phyloP scores from a whole-genome alignment of 306 rosid genomes.

The Geum urbanum region DNA sequence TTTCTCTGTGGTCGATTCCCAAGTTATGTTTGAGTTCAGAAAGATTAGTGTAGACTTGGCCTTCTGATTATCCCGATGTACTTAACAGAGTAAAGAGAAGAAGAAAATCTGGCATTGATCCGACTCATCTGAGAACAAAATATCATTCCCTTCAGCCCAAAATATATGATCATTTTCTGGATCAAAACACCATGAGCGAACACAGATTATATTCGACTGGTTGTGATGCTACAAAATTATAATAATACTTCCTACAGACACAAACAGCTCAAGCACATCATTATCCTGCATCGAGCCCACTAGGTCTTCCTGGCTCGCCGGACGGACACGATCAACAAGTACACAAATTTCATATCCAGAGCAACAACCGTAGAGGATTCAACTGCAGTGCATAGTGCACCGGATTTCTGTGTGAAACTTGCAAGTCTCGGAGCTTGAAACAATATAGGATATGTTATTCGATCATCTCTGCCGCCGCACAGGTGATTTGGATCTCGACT shows the following conservation, averaged over 20 bases:
- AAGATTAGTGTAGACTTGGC: too few relatives aligned
- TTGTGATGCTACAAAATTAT: slow-evolving; percentile 1
- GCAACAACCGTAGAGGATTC: neutral
- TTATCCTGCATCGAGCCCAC: neutral
- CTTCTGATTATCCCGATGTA: neutral
- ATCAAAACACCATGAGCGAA: neutral
- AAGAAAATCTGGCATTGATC: neutral
- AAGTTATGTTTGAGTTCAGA: neutral
- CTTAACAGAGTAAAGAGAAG: too few relatives aligned
- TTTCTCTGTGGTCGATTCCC: neutral
- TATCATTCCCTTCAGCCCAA: neutral
- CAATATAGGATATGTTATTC: slow-evolving; percentile 1
- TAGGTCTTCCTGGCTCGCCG: neutral
- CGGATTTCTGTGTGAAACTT: neutral
- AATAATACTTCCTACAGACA: neutral
- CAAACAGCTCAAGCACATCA: neutral
- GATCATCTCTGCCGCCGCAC: slow-evolving; percentile 65
- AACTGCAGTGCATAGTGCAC: neutral
- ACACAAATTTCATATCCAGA: neutral
- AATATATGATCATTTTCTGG: neutral
- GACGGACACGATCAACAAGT: neutral
- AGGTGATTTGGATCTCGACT: slow-evolving; percentile 89
- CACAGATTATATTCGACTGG: neutral
- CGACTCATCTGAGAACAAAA: neutral
- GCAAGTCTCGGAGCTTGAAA: neutral